Conservation (phyloP, 306 rosid species). For the Malus sylvestris region DNA sequence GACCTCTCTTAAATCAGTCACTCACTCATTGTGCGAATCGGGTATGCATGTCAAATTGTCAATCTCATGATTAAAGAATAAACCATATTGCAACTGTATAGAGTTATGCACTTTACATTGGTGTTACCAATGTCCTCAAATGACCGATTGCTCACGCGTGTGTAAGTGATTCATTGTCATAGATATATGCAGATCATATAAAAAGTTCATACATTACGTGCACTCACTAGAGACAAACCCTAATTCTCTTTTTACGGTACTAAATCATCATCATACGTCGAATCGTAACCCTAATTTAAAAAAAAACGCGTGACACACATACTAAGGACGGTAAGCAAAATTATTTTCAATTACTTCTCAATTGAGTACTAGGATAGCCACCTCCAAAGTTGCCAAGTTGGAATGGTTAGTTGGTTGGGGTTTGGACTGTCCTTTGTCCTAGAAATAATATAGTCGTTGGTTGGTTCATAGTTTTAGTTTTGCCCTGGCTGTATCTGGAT, state of each 20-base stretch:
- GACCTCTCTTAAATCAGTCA: not conserved
- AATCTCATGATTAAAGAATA: not conserved
- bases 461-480: not conserved
- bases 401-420: not conserved
- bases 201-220: no score
- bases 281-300: no score
- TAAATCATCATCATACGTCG: no score
- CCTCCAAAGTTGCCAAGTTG: not conserved
- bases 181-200: no score
- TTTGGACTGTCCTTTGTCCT: not conserved
- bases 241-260: no score
- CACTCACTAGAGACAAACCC: not conserved
- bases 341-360: no score
- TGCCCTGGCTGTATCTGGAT: not conserved
- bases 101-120: no score
- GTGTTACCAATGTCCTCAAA: no score
- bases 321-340: no score
- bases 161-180: not conserved
- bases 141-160: fast-evolving
- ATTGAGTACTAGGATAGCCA: no score
- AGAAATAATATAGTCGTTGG: not conserved
- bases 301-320: no score
- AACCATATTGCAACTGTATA: no score
- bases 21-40: not conserved
- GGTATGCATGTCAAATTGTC: not conserved